A percentile compares a stretch with the other conserved stretches of the same genome.
phyloP scores from a whole-genome alignment of 495 filamentous ascomycete species.

The Pyrenopolyporus hunteri region DNA sequence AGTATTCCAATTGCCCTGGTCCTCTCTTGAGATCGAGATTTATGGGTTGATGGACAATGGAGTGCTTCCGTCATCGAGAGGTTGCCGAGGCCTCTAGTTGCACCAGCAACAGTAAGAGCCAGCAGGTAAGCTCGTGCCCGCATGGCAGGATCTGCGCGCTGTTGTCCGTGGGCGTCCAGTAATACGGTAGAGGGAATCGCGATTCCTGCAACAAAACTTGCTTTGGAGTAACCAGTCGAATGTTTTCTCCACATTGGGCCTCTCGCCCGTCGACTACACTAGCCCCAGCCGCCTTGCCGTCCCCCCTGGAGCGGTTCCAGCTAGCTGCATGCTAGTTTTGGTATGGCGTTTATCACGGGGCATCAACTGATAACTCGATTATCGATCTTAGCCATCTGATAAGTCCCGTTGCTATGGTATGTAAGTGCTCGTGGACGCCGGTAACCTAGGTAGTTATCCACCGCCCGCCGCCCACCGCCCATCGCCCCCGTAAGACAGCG shows the following conservation, averaged over 20 bases:
- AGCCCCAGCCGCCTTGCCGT: slow-evolving; percentile 18
- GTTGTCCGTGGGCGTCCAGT: slow-evolving; percentile 30
- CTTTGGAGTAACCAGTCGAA: slow-evolving; percentile 17
- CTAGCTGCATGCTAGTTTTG: slow-evolving; percentile 16
- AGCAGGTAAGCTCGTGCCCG: slow-evolving; percentile 32
- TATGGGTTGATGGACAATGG: background rate
- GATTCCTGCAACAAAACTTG: slow-evolving; percentile 33
- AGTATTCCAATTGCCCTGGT: slow-evolving; percentile 10
- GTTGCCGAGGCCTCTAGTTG: slow-evolving; percentile 23
- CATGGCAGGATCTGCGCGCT: slow-evolving; percentile 33
- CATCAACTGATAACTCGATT: background rate
- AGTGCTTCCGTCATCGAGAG: slow-evolving; percentile 16
- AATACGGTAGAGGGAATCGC: slow-evolving; percentile 14
- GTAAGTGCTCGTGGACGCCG: background rate
- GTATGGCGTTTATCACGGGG: slow-evolving; percentile 3
- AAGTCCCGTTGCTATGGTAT: background rate
- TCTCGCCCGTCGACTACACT: background rate
- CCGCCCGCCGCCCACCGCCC: no score
- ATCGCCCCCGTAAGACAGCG: slow-evolving; percentile 7
- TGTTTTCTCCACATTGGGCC: slow-evolving; percentile 23
- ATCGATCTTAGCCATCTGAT: background rate
- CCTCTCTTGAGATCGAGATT: slow-evolving; percentile 26
- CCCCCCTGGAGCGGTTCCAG: background rate
- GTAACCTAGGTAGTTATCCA: no score
- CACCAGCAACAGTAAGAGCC: slow-evolving; percentile 14